Evolutionary conservation across 306 rosid species (phyloP).

Genomic region (Pueraria montana): DNA sequence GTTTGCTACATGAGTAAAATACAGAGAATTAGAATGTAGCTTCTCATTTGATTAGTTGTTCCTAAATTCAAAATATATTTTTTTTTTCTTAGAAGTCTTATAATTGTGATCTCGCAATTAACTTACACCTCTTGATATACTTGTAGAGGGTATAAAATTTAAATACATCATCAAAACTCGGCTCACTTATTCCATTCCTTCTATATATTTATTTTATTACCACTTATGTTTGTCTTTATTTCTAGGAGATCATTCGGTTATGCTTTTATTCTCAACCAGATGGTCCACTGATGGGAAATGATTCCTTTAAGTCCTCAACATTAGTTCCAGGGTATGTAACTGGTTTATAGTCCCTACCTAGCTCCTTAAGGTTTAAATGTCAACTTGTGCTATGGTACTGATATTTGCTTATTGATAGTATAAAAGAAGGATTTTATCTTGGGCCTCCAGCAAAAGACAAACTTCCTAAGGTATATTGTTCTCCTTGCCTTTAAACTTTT

Average conservation of each 20-base stretch:
- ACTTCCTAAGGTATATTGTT: conserved; percentile 76
- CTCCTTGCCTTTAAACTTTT: conserved; percentile 23
- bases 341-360: conserved; percentile 45
- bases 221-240: conserved; percentile 37
- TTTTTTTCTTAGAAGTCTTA: not conserved
- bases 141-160: conserved; percentile 9
- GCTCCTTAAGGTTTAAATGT: conserved; percentile 38
- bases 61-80: conserved; percentile 1
- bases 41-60: conserved; percentile 11
- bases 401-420: conserved; percentile 61
- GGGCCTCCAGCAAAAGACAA: conserved; percentile 93
- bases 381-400: conserved; percentile 44
- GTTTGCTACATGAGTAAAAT: not conserved
- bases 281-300: conserved; percentile 86
- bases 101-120: not conserved
- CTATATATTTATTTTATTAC: conserved; percentile 33
- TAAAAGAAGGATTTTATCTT: conserved; percentile 88
- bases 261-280: conserved; percentile 92
- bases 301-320: conserved; percentile 74
- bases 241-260: conserved; percentile 77
- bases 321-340: conserved; percentile 87
- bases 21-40: conserved; percentile 26
- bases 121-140: not conserved
- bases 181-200: conserved; percentile 40
- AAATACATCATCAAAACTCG: conserved; percentile 6